These are phyloP conservation scores for Talaromyces atroroseus DNA, from an alignment of 2,329 filamentous ascomycete genomes.

Conservation along the genomic window DNA sequence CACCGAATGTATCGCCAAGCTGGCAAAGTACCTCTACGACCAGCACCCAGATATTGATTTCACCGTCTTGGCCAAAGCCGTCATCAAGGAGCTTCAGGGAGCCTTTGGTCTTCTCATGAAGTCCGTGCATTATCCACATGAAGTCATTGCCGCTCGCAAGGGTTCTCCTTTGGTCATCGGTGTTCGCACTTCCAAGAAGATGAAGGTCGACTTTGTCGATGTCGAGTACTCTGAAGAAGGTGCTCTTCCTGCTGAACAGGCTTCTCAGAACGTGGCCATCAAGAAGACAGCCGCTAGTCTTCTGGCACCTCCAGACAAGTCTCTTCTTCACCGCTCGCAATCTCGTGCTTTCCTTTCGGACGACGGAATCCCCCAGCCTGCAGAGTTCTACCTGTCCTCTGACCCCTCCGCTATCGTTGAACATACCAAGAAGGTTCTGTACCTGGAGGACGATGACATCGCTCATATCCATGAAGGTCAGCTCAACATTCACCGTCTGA, in stretches of 20 bases:
- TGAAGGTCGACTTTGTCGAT: conserved; percentile 99
- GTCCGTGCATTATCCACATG: conserved; percentile 96
- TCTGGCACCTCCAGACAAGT: conserved; percentile 92
- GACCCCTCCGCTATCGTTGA: conserved; percentile 98
- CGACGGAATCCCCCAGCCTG: conserved; percentile 94
- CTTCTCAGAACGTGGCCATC: conserved; percentile 91
- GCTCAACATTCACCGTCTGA: conserved; percentile 96
- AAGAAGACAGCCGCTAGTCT: conserved; percentile 77
- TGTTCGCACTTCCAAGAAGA: conserved; percentile 94
- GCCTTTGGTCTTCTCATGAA: conserved; percentile 97
- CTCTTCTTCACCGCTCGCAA: conserved; percentile 94
- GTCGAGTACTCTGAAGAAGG: conserved; percentile 93
- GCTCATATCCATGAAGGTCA: conserved; percentile 99
- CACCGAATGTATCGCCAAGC: conserved; percentile 98
- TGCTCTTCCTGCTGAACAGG: conserved; percentile 83
- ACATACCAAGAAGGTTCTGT: conserved; percentile 99
- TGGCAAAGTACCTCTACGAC: conserved; percentile 97
- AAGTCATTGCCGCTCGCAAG: conserved; percentile 96
- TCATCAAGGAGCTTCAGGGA: conserved; percentile 97
- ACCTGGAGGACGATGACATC: conserved; percentile 99
- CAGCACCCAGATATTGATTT: conserved; percentile 92
- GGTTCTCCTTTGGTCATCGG: conserved; percentile 96
- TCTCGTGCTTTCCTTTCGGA: conserved; percentile 98
- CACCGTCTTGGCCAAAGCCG: conserved; percentile 91
- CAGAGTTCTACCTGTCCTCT: conserved; percentile 98